Base-by-base conservation (phyloP, 805 yeast genomes). In the Schwanniomyces sp. region DNA sequence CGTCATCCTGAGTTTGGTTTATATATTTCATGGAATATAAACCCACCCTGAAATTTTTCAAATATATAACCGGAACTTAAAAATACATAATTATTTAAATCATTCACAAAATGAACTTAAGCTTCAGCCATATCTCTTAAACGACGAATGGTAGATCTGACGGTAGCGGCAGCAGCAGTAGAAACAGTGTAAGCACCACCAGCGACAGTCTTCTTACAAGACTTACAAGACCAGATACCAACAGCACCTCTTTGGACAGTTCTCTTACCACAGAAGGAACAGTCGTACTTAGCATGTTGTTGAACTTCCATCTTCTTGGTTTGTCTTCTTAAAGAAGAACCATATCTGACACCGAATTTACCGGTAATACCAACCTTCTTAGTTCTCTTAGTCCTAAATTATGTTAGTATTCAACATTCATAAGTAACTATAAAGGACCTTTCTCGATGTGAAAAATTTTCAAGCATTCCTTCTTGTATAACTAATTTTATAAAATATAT, bases 281-380 rank as follows among this genome's bases (percentile, higher is more conserved):
- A 94, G 79, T 89, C 96, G 87, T 95, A 94, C 76, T 88, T 89
- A 69, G 99, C 88, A 81, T 92, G 99, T 79, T 91, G 97, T 81
- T 91, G 97, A 71, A 90, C 86, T 83, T 95, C 99, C 79, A 94
- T 83, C 85, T 94, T 94, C 87, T 91, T 91, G 85, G 96, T 88
- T 81, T 91, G 97, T 82, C 98, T 90, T 88, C 99, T 92, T 79
- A 94, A 84, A 61, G 99, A 95, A 70, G 99, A 92, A 91, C 99
- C 96, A 85, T 94, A 94, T 86, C 99, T 91, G 82, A 94, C 97
- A 90, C 99, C 99, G 86, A 90, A 94, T 85, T 95, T 95, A 86
- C 99, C 99, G 78, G 99, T 94, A 85, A 94, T 94, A 80, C 99
- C 99, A 78, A 94, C 99, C 90, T 94, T 94, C 96, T 94, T 94